These are phyloP conservation scores for Dorcoceras hygrometricum DNA, from an alignment of 257 asterid species.

Conservation along the genomic window DNA sequence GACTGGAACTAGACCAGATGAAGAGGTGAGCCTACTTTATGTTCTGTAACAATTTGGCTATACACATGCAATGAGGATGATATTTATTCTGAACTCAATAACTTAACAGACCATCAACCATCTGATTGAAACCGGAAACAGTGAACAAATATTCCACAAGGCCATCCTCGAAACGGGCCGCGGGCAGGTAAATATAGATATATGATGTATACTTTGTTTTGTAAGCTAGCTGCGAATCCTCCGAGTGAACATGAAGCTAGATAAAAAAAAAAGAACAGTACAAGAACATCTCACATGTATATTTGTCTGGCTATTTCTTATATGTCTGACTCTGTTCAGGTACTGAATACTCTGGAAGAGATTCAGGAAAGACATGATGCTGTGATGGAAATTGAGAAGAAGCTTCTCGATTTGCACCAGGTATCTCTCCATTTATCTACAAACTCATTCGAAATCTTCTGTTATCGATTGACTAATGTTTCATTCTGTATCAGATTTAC, in stretches of 20 bases:
- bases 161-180: slow-evolving; percentile 82
- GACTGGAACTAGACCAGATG: slow-evolving; percentile 84
- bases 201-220: neutral
- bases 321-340: slow-evolving; percentile 33
- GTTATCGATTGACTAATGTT: neutral
- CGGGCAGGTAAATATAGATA: slow-evolving; percentile 57
- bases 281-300: neutral
- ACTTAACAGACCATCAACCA: slow-evolving; percentile 66
- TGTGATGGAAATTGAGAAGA: slow-evolving; percentile 79
- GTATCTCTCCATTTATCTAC: slow-evolving; percentile 24
- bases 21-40: slow-evolving; percentile 53
- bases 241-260: neutral
- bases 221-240: neutral
- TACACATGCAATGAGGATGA: neutral
- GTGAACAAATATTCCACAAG: slow-evolving; percentile 82
- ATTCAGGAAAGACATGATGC: slow-evolving; percentile 93
- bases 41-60: slow-evolving; percentile 10
- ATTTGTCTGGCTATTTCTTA: neutral
- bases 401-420: slow-evolving; percentile 84
- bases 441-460: neutral
- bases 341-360: slow-evolving; percentile 68
- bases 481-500: slow-evolving; percentile 41
- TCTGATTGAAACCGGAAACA: slow-evolving; percentile 78
- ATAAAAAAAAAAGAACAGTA: too few relatives aligned
- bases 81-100: slow-evolving; percentile 25